Base-by-base conservation (phyloP, 1,284 basidiomycete species). In the Moesziomyces parantarcticus region DNA sequence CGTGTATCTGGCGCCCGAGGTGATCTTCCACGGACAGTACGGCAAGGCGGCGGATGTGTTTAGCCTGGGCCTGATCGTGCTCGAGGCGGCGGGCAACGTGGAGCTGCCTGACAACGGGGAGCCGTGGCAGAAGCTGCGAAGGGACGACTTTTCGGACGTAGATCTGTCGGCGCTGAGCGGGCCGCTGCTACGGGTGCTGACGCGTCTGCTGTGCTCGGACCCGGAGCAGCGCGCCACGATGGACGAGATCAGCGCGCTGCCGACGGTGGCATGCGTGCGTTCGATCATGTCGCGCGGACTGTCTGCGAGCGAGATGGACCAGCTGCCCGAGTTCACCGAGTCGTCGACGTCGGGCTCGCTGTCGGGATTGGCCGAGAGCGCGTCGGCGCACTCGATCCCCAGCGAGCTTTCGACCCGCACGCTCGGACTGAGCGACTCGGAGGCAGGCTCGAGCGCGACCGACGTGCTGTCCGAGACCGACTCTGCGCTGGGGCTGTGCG, bases 1-100 rank as follows among this genome's bases (percentile, higher is more conserved):
- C 80, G 88, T 97, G 71, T 99, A 99, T 86, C 89, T 99, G 86
- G 95, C 97, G n/a, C 94, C 94, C 4, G 97, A 99, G 85, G 93
- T 99, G 58, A 87, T 99, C 55, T 75, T 73, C 44, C 90, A 92
- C 82, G 96, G 95, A 26, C 87, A 88, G 56, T 99, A 97, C 84
- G 90, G 94, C 80, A 92, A 91, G 86, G 92, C 92, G 50, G 96
- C 94, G 49, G 97, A 99, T 86, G 90, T 99, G 55, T 99, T 97
- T 87, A 94, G 94, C 85, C 89, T 98, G 79, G 97, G 97, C 58
- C 91, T 99, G 88, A 92, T 94, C 75, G 89, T 97, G 84, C 89
- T 99, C 45, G 97, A 99, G 87, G 91, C 93, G 50, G 92, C 94
- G 39, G 90, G 93, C 74, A 98, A 98, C 84, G 94, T 99, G 75